A percentile compares a stretch with the other conserved stretches of the same genome.
Evolutionary conservation across 108 stramenopile genomes (phyloP).

Genomic region (Cyclostephanos invisitatus): DNA sequence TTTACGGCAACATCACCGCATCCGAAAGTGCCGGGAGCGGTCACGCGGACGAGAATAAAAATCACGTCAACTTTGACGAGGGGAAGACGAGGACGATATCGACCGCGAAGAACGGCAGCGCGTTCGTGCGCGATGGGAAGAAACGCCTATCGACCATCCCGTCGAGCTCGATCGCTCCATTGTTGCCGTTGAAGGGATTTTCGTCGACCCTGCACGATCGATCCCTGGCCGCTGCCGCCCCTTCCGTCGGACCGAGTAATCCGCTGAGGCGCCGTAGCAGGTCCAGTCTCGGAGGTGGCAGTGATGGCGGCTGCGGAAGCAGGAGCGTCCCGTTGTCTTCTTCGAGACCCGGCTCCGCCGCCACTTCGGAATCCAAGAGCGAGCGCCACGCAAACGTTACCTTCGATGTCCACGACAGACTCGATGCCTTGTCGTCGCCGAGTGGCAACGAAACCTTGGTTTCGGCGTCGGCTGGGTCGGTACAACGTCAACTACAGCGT

Average conservation of each 20-base stretch:
- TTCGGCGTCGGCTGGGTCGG: neutral
- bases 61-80: neutral
- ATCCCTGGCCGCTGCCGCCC: neutral
- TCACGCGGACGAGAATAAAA: conserved; percentile 11
- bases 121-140: conserved; percentile 52
- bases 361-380: conserved; percentile 10
- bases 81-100: conserved; percentile 3
- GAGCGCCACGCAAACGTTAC: neutral
- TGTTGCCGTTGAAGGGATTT: conserved; percentile 55
- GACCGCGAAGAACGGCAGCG: conserved; percentile 21
- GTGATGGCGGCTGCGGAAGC: neutral
- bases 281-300: neutral
- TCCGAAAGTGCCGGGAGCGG: neutral
- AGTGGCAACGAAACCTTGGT: neutral
- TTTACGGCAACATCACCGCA: neutral
- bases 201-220: conserved; percentile 35
- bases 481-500: conserved; percentile 4
- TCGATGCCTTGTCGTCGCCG: neutral
- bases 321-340: neutral
- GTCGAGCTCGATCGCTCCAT: conserved; percentile 51
- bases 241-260: conserved; percentile 1
- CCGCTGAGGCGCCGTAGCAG: conserved; percentile 10
- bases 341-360: conserved; percentile 24
- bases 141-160: conserved; percentile 68
- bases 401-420: neutral